Evolutionary conservation across 495 filamentous ascomycete species (phyloP), one percentile per base, ranked within the genome.

Genomic region (Daldinia grandis): DNA sequence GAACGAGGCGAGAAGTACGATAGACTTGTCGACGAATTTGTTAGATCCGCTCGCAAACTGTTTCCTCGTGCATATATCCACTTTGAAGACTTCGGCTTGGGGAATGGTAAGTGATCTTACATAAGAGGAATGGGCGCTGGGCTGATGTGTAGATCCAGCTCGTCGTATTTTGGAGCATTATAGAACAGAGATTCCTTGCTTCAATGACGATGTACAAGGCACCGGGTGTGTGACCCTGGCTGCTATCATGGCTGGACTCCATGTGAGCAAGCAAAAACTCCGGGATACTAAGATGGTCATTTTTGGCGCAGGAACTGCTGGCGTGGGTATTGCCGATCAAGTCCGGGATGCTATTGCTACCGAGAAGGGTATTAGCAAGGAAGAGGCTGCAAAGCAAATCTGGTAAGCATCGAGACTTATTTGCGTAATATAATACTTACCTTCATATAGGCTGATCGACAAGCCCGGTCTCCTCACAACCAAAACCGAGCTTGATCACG

Each of bases 151-250:
- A 57, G 15, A 3, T 38, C n/a, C n/a, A 86, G 79, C 79, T 33
- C 78, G 90, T 31, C 84, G 90, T 19, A 87, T 97, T 4, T 81
- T 97, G 7, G 91, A 97, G 62, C 88, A 86, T 35, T 96, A 93
- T 69, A 82, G 88, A 5, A 81, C 88, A 0, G 65, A 90, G 21
- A 88, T 96, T 5, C 82, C 94, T 0, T 97, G 93, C 76, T 95
- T 97, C 83, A 97, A 97, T 66, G 93, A 97, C 58, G 93, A 97
- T 78, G 89, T 97, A 1, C 94, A 97, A 76, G 93, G 93, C 2
- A 97, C 94, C 1, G 93, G 94, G 0, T 92, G 91, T 37, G 92
- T 97, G 2, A 96, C 93, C 0, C 81, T 97, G 4, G 93, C 93
- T 0, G 93, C 90, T 0, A 89, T 97, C 64, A 87, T 92, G 78